A percentile compares a stretch with the other conserved stretches of the same genome.
Conservation (phyloP, 192 early-diverging fungal species). For the Thoreauomyces humboldtii region DNA sequence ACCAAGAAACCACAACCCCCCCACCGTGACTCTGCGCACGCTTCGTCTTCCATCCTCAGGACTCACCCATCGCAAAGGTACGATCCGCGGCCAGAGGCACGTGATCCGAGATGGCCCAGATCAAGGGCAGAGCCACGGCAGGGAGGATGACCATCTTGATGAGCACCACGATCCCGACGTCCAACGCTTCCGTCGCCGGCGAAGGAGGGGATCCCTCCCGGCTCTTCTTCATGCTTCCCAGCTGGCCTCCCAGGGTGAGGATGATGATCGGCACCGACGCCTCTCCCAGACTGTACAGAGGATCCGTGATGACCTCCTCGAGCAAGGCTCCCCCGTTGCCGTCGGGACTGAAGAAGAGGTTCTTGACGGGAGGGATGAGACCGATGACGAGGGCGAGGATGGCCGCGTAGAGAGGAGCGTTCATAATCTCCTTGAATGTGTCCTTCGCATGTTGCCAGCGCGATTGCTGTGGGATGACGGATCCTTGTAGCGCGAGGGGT, state of each 20-base stretch:
- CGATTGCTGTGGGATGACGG: too few species aligned
- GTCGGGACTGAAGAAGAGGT: slow-evolving; percentile 50
- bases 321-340: slow-evolving; percentile 16
- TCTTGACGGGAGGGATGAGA: slow-evolving; percentile 61
- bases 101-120: neutral
- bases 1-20: too few species aligned
- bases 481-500: too few species aligned
- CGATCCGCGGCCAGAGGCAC: slow-evolving; percentile 9
- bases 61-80: slow-evolving; percentile 24
- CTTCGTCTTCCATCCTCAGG: neutral
- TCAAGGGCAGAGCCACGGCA: neutral
- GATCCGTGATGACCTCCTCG: slow-evolving; percentile 59
- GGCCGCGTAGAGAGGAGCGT: slow-evolving; percentile 73
- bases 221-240: slow-evolving; percentile 32
- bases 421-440: slow-evolving; percentile 34
- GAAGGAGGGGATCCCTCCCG: neutral
- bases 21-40: too few species aligned
- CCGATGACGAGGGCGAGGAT: slow-evolving; percentile 64
- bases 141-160: slow-evolving; percentile 22
- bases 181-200: neutral
- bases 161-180: slow-evolving; percentile 11
- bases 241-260: slow-evolving; percentile 72
- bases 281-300: slow-evolving; percentile 70
- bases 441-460: neutral
- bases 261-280: slow-evolving; percentile 77